Evolutionary conservation across 2,329 filamentous ascomycete species (phyloP), one percentile per base, ranked within the genome.

Genomic region (Verticillium albo-atrum): DNA sequence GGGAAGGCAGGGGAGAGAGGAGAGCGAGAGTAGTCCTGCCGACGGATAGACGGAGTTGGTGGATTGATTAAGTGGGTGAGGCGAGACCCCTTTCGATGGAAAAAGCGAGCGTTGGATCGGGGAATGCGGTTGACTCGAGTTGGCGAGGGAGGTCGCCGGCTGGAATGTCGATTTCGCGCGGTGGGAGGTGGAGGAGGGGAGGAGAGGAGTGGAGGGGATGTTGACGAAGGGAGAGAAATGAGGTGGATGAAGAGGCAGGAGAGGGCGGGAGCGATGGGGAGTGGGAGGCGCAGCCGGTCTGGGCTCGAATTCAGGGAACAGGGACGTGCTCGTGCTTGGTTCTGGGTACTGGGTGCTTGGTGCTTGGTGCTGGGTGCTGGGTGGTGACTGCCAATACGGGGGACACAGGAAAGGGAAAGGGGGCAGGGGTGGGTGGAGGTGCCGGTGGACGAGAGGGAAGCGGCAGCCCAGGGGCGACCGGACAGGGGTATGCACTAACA

Each of bases 21-120:
- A 55, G 42, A 56, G 54, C 54, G 54, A 56, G 35, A 42, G 54
- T 56, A 47, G 54, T 25, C 54, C 54, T 56, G 54, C 54, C 54
- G 35, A 20, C 32, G 34, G 25, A 32, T 20, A n/a, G 54, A 23
- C 20, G 32, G 27, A 34, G 34, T n/a, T 47, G 54, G 54, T 56
- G 42, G 42, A 12, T 47, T 47, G 42, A 23, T 47, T 25, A 47
- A n/a, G 42, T 25, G 10, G 9, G n/a, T 12, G n/a, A 47, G 20
- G n/a, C 42, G n/a, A 47, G 20, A 10, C 42, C 42, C 42, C 42
- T 47, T 47, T 23, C 42, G 42, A 47, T 42, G 42, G 34, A 25
- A 30, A 30, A 53, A 53, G n/a, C 51, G 51, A 53, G 27, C 27
- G 51, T 27, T 53, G 27, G 25, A 20, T 53, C 51, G 51, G 25